A percentile compares a stretch with the other conserved stretches of the same genome.
Conservation (phyloP, 2,329 filamentous ascomycete genomes). For the Alternaria atra region DNA sequence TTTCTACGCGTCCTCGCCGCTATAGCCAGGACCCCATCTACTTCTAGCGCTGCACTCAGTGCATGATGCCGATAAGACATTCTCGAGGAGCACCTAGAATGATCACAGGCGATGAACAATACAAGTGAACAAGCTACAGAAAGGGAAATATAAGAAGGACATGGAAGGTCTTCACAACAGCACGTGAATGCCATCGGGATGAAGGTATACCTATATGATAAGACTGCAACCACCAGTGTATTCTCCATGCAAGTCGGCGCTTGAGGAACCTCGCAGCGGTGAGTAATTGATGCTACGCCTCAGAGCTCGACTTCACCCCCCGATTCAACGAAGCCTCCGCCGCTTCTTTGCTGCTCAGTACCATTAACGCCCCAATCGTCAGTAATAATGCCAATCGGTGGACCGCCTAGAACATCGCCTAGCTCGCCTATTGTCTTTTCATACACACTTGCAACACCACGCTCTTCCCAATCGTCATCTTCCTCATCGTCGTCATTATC, state of each 20-base stretch:
- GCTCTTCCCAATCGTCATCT: constrained; percentile 43
- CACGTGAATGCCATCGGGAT: not conserved
- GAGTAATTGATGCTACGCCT: not conserved
- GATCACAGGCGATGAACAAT: not conserved
- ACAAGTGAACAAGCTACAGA: not conserved
- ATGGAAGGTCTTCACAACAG: not conserved
- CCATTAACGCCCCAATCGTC: constrained; percentile 44
- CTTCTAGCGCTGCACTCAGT: not conserved
- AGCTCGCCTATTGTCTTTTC: constrained; percentile 80
- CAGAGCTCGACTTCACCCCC: constrained; percentile 21
- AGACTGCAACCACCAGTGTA: not conserved
- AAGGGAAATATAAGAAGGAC: not conserved
- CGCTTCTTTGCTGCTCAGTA: constrained; percentile 18
- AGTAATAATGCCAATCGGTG: constrained; percentile 58
- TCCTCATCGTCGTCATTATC: constrained; percentile 57
- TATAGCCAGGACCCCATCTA: not conserved
- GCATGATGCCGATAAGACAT: not conserved
- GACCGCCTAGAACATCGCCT: constrained; percentile 69
- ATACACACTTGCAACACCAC: constrained; percentile 70
- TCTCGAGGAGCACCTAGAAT: not conserved
- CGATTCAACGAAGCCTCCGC: constrained; percentile 25
- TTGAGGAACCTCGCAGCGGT: not conserved
- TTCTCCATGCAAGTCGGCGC: not conserved
- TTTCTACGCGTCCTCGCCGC: not conserved
- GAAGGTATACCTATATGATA: not conserved